Conservation (phyloP, 129 eudicot genomes). For the Helianthus tuberosus region DNA sequence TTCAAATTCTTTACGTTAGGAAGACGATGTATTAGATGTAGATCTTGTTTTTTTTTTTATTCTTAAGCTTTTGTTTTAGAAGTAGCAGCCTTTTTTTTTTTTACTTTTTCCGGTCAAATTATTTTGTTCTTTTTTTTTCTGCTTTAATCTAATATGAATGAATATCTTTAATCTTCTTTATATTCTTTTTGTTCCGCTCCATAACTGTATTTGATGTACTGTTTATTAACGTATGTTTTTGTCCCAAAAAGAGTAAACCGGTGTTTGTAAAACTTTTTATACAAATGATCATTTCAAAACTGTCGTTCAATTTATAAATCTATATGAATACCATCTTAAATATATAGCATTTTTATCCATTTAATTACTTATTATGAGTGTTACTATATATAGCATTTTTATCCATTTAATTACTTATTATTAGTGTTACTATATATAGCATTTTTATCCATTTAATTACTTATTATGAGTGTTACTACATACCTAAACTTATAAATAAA, state of each 20-base stretch:
- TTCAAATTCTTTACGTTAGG: slow-evolving; percentile 45
- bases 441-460: too few relatives aligned
- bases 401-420: too few relatives aligned
- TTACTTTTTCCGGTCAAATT: slow-evolving; percentile 39
- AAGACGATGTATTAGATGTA: slow-evolving; percentile 34
- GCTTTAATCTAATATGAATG: slow-evolving; percentile 39
- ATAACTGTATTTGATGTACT: slow-evolving; percentile 23
- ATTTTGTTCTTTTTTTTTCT: slow-evolving; percentile 20
- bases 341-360: too few relatives aligned
- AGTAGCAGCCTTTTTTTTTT: slow-evolving; percentile 47
- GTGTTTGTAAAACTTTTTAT: background rate
- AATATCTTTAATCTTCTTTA: slow-evolving; percentile 41
- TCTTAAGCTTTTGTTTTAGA: slow-evolving; percentile 39
- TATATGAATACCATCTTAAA: too few relatives aligned
- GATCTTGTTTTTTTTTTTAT: slow-evolving; percentile 25
- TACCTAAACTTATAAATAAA: too few relatives aligned
- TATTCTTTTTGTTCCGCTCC: slow-evolving; percentile 40
- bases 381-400: too few relatives aligned
- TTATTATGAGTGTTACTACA: too few relatives aligned
- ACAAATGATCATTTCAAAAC: too few relatives aligned
- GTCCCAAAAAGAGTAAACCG: slow-evolving; percentile 22
- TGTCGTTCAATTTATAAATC: too few relatives aligned
- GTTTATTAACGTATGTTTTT: slow-evolving; percentile 12
- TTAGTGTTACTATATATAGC: too few relatives aligned
- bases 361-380: too few relatives aligned